Evolutionary conservation across 441 rosid species (phyloP).

Genomic region (Mallotus japonicus): DNA sequence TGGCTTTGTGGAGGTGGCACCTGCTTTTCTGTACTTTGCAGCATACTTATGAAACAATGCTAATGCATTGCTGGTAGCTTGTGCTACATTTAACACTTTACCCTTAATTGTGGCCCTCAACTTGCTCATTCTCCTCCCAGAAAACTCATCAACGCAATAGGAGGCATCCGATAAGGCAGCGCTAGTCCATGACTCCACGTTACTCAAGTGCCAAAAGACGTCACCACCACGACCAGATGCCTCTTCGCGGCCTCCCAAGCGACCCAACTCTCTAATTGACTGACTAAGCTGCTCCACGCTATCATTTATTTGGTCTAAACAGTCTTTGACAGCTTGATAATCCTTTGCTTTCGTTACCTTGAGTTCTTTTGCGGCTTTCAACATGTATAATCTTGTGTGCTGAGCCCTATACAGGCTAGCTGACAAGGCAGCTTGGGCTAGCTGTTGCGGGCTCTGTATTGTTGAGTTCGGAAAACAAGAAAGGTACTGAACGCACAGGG

Average conservation of each 20-base stretch:
- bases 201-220: constrained; percentile 52
- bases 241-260: constrained; percentile 23
- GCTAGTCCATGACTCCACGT: constrained; percentile 69
- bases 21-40: constrained; percentile 28
- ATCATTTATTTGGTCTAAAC: constrained; percentile 51
- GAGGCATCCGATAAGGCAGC: constrained; percentile 69
- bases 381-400: constrained; percentile 51
- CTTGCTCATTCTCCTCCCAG: constrained; percentile 55
- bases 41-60: constrained; percentile 66
- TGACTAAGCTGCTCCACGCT: constrained; percentile 54
- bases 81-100: constrained; percentile 70
- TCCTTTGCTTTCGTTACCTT: constrained; percentile 36
- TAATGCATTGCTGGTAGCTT: constrained; percentile 73
- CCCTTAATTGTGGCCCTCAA: constrained; percentile 65
- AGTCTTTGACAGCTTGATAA: constrained; percentile 53
- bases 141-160: constrained; percentile 52
- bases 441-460: constrained; percentile 44
- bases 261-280: constrained; percentile 51
- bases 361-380: constrained; percentile 41
- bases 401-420: constrained; percentile 58
- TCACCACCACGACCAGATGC: not conserved
- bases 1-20: constrained; percentile 29
- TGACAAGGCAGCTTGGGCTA: constrained; percentile 56
- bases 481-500: constrained; percentile 51
- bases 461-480: constrained; percentile 41